Evolutionary conservation across 129 eudicot genomes (phyloP), one percentile per base, ranked within the genome.

Genomic region (Cynara cardunculus): DNA sequence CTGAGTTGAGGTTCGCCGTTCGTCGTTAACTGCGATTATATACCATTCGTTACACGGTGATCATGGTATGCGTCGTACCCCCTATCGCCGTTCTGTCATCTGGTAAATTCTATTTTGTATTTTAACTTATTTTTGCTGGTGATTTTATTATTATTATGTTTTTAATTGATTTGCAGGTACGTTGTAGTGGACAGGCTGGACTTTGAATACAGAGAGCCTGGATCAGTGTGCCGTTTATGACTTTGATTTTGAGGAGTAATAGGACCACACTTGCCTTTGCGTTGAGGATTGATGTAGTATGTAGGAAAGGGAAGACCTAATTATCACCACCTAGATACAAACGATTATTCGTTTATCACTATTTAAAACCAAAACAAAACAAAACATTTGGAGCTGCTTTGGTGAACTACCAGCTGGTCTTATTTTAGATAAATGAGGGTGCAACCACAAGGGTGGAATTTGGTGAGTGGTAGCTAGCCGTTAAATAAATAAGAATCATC

Each of bases 141-240:
- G 4, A 25, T 70, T 25, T 12, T 22, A 56, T 64, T 73, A 61
- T 61, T 41, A 28, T 46, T 0, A n/a, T 64, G 67, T 3, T 9
- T 37, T 30, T 65, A 2, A 11, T 66, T 73, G 16, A 12, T 68
- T 35, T 56, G 74, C 82, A 83, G 78, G 82, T 77, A 56, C 77
- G 22, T 82, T 68, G 14, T 41, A 39, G 26, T 81, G 75, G 77
- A 71, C 86, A 83, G 82, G 78, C 86, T 83, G 86, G 86, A 83
- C 0, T 44, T 35, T 62, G 79, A 65, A 83, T 65, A 65, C 79
- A 71, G 61, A 14, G 28, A n/a, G 27, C 22, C 18, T 39, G 19
- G 24, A 83, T 71, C 2, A 25, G 74, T 79, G 82, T 71, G 82
- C 86, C 69, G 74, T 72, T 77, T 71, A 71, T 44, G 83, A 78